Evolutionary conservation across 306 rosid genomes (phyloP), one percentile per base, ranked within the genome.

Genomic region (Sicyos edulis): DNA sequence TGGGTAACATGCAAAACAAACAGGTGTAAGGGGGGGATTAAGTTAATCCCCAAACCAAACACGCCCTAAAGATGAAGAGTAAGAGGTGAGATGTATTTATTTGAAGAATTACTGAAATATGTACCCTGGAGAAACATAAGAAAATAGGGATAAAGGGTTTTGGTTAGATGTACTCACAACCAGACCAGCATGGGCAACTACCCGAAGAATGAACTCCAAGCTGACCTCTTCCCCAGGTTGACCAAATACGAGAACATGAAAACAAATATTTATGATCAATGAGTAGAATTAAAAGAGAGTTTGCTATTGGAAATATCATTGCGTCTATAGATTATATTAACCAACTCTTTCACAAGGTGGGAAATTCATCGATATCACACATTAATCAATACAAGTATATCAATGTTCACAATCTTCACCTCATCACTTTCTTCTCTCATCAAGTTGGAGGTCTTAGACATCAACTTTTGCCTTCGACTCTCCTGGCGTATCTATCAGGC

Each of bases 151-250:
- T 16, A 7, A 63, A 55, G 75, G 8, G 6, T 51, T 26, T 1
- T 26, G 29, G 29, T 26, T 26, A 26, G 72, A 67, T 67, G 42
- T 37, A 83, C 87, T 83, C 82, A 86, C 89, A 71, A 78, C 75
- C 57, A 93, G 84, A 71, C 99, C 99, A 77, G 87, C 97, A 14
- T 93, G 96, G 13, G 99, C 99, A 75, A 93, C 99, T 76, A 93
- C 97, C 52, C 96, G 86, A 17, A 93, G 85, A 77, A 89, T 89
- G 87, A 93, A 81, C 89, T 89, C 99, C 89, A 93, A 79, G 79
- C 88, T 91, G 82, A 91, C 80, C 85, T 93, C 99, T 87, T 91
- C 95, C 70, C 97, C 97, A 42, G 95, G 91, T 79, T 87, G 99
- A 68, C 99, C 97, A n/a, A 78, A 83, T 74, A 81, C 74, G 70